These are phyloP conservation scores for Trichoderma polysporum DNA, from an alignment of 2,329 filamentous ascomycete species.

Conservation along the genomic window DNA sequence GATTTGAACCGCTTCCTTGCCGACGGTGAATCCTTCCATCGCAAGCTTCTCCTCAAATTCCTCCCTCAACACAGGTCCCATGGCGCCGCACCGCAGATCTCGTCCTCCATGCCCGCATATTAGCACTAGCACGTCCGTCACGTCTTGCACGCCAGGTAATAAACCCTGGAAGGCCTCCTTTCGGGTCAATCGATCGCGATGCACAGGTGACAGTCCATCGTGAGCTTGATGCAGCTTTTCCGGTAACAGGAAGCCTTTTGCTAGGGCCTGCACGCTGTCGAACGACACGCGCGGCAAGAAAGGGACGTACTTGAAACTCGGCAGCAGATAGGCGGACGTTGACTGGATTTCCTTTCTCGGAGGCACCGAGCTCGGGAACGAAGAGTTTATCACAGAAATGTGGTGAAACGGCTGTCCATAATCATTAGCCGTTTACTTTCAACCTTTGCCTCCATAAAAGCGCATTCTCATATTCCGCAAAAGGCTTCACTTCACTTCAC, in stretches of 20 bases:
- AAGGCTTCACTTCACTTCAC: constrained; percentile 32
- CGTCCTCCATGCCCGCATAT: constrained; percentile 85
- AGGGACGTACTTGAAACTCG: constrained; percentile 78
- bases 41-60: constrained; percentile 67
- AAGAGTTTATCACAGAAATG: constrained; percentile 73
- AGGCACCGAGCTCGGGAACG: constrained; percentile 61
- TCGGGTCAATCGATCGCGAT: constrained; percentile 51
- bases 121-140: constrained; percentile 70
- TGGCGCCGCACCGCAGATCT: constrained; percentile 77
- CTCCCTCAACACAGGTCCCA: constrained; percentile 69
- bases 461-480: too few species aligned
- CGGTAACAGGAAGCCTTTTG: constrained; percentile 66
- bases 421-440: neutral
- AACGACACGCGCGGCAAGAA: constrained; percentile 64
- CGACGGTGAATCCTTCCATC: constrained; percentile 49
- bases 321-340: constrained; percentile 73
- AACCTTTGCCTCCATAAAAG: neutral
- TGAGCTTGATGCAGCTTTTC: constrained; percentile 61
- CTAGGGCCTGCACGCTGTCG: constrained; percentile 55
- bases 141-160: constrained; percentile 58
- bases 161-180: constrained; percentile 53
- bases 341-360: constrained; percentile 47
- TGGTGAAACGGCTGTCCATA: constrained; percentile 73
- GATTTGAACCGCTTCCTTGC: constrained; percentile 46
- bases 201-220: constrained; percentile 56